Evolutionary conservation across 345 rosid genomes (phyloP), one percentile per base, ranked within the genome.

Genomic region (Syzygium oleosum): DNA sequence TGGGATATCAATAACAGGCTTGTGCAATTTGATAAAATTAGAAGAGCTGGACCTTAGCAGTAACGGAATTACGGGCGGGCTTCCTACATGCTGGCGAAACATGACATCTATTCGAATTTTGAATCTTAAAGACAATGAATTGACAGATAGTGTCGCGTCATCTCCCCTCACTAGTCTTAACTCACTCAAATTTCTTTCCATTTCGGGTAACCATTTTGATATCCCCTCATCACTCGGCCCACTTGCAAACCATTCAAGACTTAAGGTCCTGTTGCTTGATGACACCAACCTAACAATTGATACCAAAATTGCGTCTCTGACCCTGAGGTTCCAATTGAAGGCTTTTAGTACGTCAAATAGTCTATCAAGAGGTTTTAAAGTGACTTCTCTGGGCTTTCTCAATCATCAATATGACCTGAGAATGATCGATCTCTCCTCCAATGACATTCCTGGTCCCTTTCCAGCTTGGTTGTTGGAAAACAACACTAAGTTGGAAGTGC

Each of bases 31-130:
- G 0, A 0, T 9, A 56, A 58, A 23, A 56, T 13, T 56, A 22
- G 61, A 56, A 22, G 61, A 56, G n/a, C n/a, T 56, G 2, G 12
- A 56, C 23, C 61, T 23, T 56, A 9, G 12, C 61, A 3, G 0
- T 23, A 56, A 56, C 0, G 0, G 0, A 56, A 56, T 56, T 56
- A 23, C n/a, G 0, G 13, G 61, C 3, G 0, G 2, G n/a, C 61
- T 56, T 56, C 61, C 61, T 23, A 23, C n/a, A 56, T 58, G 29
- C 25, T 58, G 29, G 63, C 3, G 1, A 11, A 58, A 58, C 63
- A 58, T 25, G 63, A 9, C 63, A 6, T 58, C 63, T 25, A 58
- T 25, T 58, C 29, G 63, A 0, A 7, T 10, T 58, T 0, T 58
- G 15, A 0, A 58, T 58, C 61, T 56, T 23, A 12, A 0, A 9